Evolutionary conservation across 306 rosid species (phyloP).

Genomic region (Crotalaria pallida): DNA sequence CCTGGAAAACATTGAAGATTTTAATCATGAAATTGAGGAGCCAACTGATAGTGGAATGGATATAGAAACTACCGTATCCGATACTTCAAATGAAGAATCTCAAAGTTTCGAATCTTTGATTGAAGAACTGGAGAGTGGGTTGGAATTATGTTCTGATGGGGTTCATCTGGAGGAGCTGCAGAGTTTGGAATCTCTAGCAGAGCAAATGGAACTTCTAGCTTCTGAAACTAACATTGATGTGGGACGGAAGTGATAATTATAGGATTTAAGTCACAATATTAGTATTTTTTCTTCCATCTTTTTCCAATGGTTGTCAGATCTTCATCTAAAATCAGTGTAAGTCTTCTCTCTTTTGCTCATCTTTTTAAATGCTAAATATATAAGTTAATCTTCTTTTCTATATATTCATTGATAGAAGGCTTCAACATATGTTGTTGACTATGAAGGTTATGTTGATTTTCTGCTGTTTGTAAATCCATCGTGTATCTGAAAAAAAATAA

Average conservation of each 20-base stretch:
- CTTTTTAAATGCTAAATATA: background rate
- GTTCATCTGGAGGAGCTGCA: conserved; percentile 27
- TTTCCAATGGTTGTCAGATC: conserved; percentile 22
- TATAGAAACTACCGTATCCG: conserved; percentile 31
- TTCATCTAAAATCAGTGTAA: conserved; percentile 22
- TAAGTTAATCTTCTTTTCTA: background rate
- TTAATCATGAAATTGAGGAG: conserved; percentile 32
- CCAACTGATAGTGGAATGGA: conserved; percentile 38
- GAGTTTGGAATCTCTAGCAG: conserved; percentile 35
- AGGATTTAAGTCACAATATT: background rate
- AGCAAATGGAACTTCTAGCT: conserved; percentile 38
- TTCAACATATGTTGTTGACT: background rate
- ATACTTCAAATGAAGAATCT: conserved; percentile 24
- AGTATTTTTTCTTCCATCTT: conserved; percentile 9
- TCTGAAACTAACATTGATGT: conserved; percentile 32
- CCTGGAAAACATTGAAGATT: conserved; percentile 35
- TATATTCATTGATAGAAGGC: background rate
- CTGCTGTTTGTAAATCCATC: background rate
- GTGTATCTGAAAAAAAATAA: conserved; percentile 10
- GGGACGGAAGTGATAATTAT: background rate
- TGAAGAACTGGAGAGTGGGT: conserved; percentile 46
- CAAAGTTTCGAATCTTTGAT: conserved; percentile 38
- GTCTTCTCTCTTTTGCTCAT: background rate
- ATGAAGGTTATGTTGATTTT: background rate
- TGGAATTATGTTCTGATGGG: conserved; percentile 18